phyloP scores from a whole-genome alignment of 2,329 filamentous ascomycete genomes.

The Penicillium sp. region DNA sequence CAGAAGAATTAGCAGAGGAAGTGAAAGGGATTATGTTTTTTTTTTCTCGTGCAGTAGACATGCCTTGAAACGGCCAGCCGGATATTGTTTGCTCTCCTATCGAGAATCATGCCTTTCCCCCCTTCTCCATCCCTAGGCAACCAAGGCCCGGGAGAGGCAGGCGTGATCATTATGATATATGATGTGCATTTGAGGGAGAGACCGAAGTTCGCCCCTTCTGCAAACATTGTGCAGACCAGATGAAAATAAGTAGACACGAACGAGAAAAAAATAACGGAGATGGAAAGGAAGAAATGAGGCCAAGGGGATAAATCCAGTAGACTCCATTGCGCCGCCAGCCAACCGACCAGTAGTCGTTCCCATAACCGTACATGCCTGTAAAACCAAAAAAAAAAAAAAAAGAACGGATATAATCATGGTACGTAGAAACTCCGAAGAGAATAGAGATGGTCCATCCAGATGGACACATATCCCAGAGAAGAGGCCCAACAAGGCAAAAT shows the following conservation, averaged over 20 bases:
- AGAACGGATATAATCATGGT: slow-evolving; percentile 10
- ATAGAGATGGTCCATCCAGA: slow-evolving; percentile 13
- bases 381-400: slow-evolving; percentile 15
- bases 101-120: slow-evolving; percentile 9
- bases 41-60: background rate
- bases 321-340: slow-evolving; percentile 26
- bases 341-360: slow-evolving; percentile 18
- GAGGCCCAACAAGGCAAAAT: background rate
- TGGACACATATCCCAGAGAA: slow-evolving; percentile 7
- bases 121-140: background rate
- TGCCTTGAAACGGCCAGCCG: slow-evolving; percentile 19
- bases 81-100: slow-evolving; percentile 17
- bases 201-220: background rate
- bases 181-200: slow-evolving; percentile 21
- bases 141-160: background rate
- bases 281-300: slow-evolving; percentile 13
- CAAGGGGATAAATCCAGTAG: slow-evolving; percentile 16
- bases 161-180: slow-evolving; percentile 28
- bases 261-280: slow-evolving; percentile 15
- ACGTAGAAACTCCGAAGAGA: background rate
- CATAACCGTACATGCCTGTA: slow-evolving; percentile 24
- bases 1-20: background rate
- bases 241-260: slow-evolving; percentile 9
- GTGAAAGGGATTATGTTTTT: background rate
- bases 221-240: background rate